Evolutionary conservation across 2,329 filamentous ascomycete species (phyloP).

Genomic region (Colletotrichum musae): DNA sequence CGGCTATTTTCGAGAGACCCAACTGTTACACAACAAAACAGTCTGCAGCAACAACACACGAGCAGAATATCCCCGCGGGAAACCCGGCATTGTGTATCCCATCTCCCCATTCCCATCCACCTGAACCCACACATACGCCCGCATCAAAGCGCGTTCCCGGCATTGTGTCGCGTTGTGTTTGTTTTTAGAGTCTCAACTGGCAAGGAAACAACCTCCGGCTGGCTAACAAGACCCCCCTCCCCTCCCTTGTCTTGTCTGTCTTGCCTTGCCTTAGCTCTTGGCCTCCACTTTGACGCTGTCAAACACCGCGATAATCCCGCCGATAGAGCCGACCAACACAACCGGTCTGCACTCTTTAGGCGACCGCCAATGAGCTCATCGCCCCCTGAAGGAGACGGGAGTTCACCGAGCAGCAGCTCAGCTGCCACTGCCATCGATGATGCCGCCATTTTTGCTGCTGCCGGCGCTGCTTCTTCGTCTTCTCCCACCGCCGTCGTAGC

Average conservation of each 20-base stretch:
- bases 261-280: not conserved
- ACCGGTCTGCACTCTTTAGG: not conserved
- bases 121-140: slow-evolving; percentile 2
- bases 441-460: not conserved
- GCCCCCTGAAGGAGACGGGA: slow-evolving; percentile 21
- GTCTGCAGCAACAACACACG: too few relatives aligned
- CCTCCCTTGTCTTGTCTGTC: too few relatives aligned
- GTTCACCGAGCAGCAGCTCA: slow-evolving; percentile 8
- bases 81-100: not conserved
- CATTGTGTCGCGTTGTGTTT: too few relatives aligned
- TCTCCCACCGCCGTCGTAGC: not conserved
- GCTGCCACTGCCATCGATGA: not conserved
- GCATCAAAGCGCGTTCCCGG: slow-evolving; percentile 12
- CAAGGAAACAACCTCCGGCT: not conserved
- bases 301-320: not conserved
- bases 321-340: slow-evolving; percentile 19
- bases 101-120: not conserved
- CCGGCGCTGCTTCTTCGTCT: not conserved
- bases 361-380: slow-evolving; percentile 30
- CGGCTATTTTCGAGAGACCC: slow-evolving; percentile 17
- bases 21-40: slow-evolving; percentile 16
- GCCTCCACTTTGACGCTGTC: slow-evolving; percentile 23
- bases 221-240: slow-evolving; percentile 1
- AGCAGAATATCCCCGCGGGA: not conserved
- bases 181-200: not conserved